Base-by-base conservation (phyloP, 257 asterid genomes). In the Solanum gracilifrons region DNA sequence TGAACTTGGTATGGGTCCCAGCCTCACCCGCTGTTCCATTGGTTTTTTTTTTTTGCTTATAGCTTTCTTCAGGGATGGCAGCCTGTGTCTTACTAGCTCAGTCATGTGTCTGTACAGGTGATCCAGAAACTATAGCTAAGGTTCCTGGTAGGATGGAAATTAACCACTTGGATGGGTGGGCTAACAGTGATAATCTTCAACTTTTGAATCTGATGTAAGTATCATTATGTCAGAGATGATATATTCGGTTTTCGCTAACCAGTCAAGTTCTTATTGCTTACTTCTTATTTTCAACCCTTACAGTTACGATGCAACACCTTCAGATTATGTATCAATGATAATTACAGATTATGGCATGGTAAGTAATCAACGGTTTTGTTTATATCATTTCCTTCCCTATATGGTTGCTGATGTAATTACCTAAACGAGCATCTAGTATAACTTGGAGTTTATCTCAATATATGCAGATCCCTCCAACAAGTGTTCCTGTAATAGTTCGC, bases 311-410 rank as follows among this genome's bases (percentile, higher is more conserved):
- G 97, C 92, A 80, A 96, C 98, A 16, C 98, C 99, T 51, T 90
- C 98, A 51, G 98, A 95, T 88, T 96, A 93, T 92, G 92, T 96
- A 58, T 96, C 98, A 62, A 88, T 94, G 98, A 93, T 96, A 85
- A 93, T 96, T 89, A 93, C 97, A 13, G 99, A 96, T 90, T 94
- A 93, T 90, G 99, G 99, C 91, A 93, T 94, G 99, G 98, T 96
- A 91, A 90, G 99, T 89, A 76, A 36, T 77, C 82, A 32, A 51
- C 58, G 43, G 71, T 87, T 73, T 29, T 64, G 29, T 85, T 84
- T 43, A 29, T 75, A 29, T 85, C 35, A 64, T 85, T 33, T 74
- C 43, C n/a, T 43, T 37, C 51, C 13, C 64, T 43, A 39, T 31
- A 48, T 16, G 35, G 37, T 72, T 77, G 13, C 84, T 23, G 37